Base-by-base conservation (phyloP, 495 filamentous ascomycete genomes). In the Lophium mytilinum region DNA sequence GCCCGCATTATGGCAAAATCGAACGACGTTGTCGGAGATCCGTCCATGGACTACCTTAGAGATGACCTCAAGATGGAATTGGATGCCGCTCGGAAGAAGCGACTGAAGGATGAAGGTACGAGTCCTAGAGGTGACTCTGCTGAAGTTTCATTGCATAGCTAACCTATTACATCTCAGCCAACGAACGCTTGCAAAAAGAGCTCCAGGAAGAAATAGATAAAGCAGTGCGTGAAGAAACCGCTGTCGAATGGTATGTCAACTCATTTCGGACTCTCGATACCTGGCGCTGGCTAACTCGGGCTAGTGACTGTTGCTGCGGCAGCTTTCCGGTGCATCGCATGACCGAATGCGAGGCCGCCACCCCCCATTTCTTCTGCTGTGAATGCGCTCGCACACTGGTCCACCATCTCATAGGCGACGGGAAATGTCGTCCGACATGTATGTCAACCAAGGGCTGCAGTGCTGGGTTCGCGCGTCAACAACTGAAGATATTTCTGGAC, bases 341-440 rank as follows among this genome's bases (percentile, higher is more conserved):
- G 75, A 77, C 86, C 3, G 79, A 82, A 43, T 95, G 89, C 70
- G 71, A 83, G 48, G 75, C 70, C 30, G 74, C 74, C 37, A 69
- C 76, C 0, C 55, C 70, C 0, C 84, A 89, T 66, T 83, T 79
- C 68, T 88, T 90, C 65, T 95, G 90, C 69, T 73, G 72, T 30
- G 73, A 68, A 14, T 95, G 90, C 64, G 78, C 83, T 18, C 77
- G 69, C 61, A 74, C 57, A 33, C 80, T 80, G 59, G 85, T 87
- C n/a, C 80, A 87, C 57, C 78, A 71, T 14, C 74, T 81, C 51
- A 78, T 95, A 51, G 87, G 87, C 15, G 70, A 77, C 10, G 78
- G 75, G 33, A 80, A 80, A 58, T 84, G 87, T 65, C 68, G 79
- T 17, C 68, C 90, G 8, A 65, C 64, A 7, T 84, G 81, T 56